phyloP scores from a whole-genome alignment of 192 early-diverging fungal species.

The Dissophora globulifera region DNA sequence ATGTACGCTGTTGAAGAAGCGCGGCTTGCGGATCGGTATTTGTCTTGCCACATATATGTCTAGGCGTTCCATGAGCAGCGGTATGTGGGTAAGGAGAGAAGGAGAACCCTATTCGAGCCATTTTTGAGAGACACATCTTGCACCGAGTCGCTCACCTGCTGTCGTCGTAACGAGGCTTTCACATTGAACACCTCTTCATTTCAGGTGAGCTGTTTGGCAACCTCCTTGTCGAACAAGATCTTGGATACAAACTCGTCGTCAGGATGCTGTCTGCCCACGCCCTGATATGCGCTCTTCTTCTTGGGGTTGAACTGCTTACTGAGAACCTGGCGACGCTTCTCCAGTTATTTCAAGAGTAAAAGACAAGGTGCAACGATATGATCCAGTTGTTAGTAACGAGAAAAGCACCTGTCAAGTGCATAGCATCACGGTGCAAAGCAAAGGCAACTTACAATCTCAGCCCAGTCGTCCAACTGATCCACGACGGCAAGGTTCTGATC shows the following conservation, averaged over 20 bases:
- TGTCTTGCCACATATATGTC: slow-evolving; percentile 89
- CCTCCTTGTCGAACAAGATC: slow-evolving; percentile 76
- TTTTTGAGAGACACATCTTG: no score
- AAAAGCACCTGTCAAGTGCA: no score
- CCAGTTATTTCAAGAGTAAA: no score
- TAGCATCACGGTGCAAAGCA: not conserved
- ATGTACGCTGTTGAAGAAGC: slow-evolving; percentile 97
- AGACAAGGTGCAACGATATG: no score
- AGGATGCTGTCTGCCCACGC: slow-evolving; percentile 37
- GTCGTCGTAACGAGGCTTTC: slow-evolving; percentile 71
- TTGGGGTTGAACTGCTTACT: slow-evolving; percentile 66
- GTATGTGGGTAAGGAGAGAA: no score
- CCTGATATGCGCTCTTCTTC: slow-evolving; percentile 40
- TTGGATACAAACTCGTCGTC: slow-evolving; percentile 58
- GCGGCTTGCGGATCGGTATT: slow-evolving; percentile 94
- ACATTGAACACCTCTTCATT: slow-evolving; percentile 85
- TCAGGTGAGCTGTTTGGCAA: slow-evolving; percentile 78
- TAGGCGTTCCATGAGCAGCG: no score
- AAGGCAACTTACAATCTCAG: slow-evolving; percentile 64
- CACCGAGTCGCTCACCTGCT: slow-evolving; percentile 53
- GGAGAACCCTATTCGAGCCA: no score
- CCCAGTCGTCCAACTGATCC: slow-evolving; percentile 69
- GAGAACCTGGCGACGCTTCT: slow-evolving; percentile 63
- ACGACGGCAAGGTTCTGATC: slow-evolving; percentile 66
- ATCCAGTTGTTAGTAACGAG: no score